Evolutionary conservation across 352 stramenopile species (phyloP).

Genomic region (Pythium dissimile): DNA sequence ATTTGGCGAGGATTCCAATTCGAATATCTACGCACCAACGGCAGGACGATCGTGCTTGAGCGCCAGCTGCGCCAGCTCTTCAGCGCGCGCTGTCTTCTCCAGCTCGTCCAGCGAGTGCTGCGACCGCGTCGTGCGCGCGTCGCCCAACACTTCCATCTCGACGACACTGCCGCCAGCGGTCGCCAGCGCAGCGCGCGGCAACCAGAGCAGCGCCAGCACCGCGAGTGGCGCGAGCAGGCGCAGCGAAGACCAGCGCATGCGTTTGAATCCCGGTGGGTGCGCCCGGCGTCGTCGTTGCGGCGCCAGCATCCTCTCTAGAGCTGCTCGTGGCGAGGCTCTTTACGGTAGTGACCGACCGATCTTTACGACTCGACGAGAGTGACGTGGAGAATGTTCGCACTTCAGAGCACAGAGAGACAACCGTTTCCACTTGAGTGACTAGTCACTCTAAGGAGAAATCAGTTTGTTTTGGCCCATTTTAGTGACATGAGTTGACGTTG

Average conservation of each 20-base stretch:
- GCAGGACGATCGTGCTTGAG: constrained; percentile 6
- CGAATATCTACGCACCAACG: constrained; percentile 19
- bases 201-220: constrained; percentile 13
- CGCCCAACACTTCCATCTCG: constrained; percentile 21
- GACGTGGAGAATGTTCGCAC: constrained; percentile 4
- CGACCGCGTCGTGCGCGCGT: constrained; percentile 9
- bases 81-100: constrained; percentile 12
- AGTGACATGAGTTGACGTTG: too few relatives aligned
- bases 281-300: too few relatives aligned
- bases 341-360: too few relatives aligned
- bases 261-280: background rate
- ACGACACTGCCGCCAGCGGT: constrained; percentile 2
- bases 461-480: background rate
- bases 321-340: too few relatives aligned
- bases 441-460: constrained; percentile 6
- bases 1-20: too few relatives aligned
- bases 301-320: too few relatives aligned
- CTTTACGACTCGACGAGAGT: background rate
- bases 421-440: constrained; percentile 4
- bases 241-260: background rate
- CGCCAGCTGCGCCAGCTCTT: constrained; percentile 11
- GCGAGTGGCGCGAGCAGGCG: constrained; percentile 1
- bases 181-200: background rate
- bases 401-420: background rate
- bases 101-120: constrained; percentile 18